Conservation (phyloP, 2,329 filamentous ascomycete species). For the Xylariaceae sp. region DNA sequence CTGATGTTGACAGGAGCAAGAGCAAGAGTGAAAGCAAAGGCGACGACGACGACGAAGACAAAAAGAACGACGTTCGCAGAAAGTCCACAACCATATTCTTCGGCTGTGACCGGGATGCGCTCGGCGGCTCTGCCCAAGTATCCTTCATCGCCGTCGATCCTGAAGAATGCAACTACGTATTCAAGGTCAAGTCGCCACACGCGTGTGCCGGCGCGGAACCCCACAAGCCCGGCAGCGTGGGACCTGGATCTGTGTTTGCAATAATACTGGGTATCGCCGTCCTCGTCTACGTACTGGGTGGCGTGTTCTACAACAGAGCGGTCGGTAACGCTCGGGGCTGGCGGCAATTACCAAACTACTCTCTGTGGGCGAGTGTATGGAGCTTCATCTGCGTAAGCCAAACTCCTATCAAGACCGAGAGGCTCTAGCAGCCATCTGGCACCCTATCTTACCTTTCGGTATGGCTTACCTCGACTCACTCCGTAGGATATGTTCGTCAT, state of each 20-base stretch:
- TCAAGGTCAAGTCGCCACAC: constrained; percentile 80
- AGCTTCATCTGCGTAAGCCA: constrained; percentile 73
- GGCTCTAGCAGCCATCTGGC: neutral
- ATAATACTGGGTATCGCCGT: constrained; percentile 75
- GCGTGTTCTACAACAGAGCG: constrained; percentile 91
- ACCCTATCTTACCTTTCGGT: constrained; percentile 5
- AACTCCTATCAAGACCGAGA: constrained; percentile 29
- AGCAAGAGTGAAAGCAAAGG: neutral
- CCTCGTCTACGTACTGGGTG: constrained; percentile 83
- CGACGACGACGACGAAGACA: constrained; percentile 19
- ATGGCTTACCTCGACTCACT: constrained; percentile 15
- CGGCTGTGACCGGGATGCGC: constrained; percentile 80
- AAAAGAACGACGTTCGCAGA: constrained; percentile 36
- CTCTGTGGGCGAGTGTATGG: constrained; percentile 83
- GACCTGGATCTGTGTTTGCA: constrained; percentile 74
- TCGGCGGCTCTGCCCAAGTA: constrained; percentile 60
- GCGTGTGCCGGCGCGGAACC: constrained; percentile 67
- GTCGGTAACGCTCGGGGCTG: constrained; percentile 92
- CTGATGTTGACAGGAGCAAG: neutral
- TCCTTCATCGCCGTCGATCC: constrained; percentile 80
- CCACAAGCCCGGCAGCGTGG: constrained; percentile 65
- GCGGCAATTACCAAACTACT: constrained; percentile 92
- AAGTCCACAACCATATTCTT: constrained; percentile 90
- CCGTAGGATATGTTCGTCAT: constrained; percentile 64
- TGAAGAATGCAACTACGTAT: constrained; percentile 92